Evolutionary conservation across 2,329 filamentous ascomycete genomes (phyloP).

Genomic region (Taxawa tesnikishii): DNA sequence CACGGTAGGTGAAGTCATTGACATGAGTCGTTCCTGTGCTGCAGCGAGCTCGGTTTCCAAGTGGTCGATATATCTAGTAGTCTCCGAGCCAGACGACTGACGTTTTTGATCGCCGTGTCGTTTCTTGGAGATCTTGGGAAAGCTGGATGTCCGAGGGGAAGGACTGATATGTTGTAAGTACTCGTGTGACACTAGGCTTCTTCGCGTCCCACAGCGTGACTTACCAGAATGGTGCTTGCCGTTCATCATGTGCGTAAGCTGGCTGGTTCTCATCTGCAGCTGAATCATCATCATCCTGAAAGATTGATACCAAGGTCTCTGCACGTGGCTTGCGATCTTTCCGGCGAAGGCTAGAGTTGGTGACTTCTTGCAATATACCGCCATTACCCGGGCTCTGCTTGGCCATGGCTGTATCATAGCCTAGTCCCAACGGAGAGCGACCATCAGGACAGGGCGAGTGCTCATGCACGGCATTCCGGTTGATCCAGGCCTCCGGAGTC

Average conservation of each 20-base stretch:
- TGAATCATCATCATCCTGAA: slow-evolving; percentile 18
- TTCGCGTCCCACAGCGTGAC: too few species aligned
- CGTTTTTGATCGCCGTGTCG: slow-evolving; percentile 10
- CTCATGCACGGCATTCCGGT: slow-evolving; percentile 11
- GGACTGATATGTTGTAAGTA: too few species aligned
- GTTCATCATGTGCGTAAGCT: too few species aligned
- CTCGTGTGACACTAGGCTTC: too few species aligned
- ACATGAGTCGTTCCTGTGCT: slow-evolving; percentile 25
- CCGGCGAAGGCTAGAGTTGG: slow-evolving; percentile 8
- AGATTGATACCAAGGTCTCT: slow-evolving; percentile 9
- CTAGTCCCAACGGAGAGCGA: neutral
- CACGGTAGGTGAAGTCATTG: slow-evolving; percentile 26
- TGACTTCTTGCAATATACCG: slow-evolving; percentile 10
- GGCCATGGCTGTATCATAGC: neutral
- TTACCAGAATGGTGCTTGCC: too few species aligned
- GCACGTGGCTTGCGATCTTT: slow-evolving; percentile 10
- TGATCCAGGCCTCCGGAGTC: slow-evolving; percentile 10
- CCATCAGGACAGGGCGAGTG: slow-evolving; percentile 10
- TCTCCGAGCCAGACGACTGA: slow-evolving; percentile 25
- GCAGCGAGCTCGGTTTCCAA: slow-evolving; percentile 33
- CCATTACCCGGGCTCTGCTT: neutral
- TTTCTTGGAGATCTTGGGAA: slow-evolving; percentile 9
- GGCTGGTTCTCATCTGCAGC: too few species aligned
- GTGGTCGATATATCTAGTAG: slow-evolving; percentile 35
- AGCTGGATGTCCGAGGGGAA: slow-evolving; percentile 5